These are phyloP conservation scores for Tricharina praecox DNA, from an alignment of 495 filamentous ascomycete genomes.

Conservation along the genomic window DNA sequence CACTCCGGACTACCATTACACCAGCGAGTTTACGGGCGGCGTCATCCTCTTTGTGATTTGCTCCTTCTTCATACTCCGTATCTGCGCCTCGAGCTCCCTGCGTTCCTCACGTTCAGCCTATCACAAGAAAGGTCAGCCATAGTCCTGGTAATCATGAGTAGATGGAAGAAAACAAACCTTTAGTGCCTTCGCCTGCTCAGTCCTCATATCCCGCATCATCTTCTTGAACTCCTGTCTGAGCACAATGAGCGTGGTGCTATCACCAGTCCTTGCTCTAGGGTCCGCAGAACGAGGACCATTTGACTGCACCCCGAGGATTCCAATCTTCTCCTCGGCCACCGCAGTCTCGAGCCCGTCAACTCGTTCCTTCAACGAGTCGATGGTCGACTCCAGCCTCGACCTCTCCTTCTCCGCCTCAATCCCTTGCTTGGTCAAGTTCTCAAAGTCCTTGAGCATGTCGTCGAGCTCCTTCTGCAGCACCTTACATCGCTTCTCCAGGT, in stretches of 20 bases:
- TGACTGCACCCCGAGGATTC: conserved; percentile 43
- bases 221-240: conserved; percentile 73
- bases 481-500: conserved; percentile 41
- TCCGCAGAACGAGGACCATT: conserved; percentile 17
- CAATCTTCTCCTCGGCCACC: conserved; percentile 54
- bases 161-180: conserved; percentile 43
- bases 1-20: no score
- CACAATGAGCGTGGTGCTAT: conserved; percentile 53
- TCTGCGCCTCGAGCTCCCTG: conserved; percentile 18
- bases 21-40: not conserved
- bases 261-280: conserved; percentile 30
- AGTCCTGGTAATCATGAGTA: no score
- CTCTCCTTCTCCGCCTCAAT: conserved; percentile 79
- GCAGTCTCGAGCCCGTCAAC: conserved; percentile 49
- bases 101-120: conserved; percentile 26
- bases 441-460: conserved; percentile 69
- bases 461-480: conserved; percentile 61
- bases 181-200: conserved; percentile 50
- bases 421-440: conserved; percentile 67
- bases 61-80: conserved; percentile 24
- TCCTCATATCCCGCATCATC: conserved; percentile 72
- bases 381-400: conserved; percentile 53
- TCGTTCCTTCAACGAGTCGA: conserved; percentile 53
- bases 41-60: conserved; percentile 8
- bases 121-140: no score